Base-by-base conservation (phyloP, 1,284 basidiomycete species). In the Rhodotorula sp. region DNA sequence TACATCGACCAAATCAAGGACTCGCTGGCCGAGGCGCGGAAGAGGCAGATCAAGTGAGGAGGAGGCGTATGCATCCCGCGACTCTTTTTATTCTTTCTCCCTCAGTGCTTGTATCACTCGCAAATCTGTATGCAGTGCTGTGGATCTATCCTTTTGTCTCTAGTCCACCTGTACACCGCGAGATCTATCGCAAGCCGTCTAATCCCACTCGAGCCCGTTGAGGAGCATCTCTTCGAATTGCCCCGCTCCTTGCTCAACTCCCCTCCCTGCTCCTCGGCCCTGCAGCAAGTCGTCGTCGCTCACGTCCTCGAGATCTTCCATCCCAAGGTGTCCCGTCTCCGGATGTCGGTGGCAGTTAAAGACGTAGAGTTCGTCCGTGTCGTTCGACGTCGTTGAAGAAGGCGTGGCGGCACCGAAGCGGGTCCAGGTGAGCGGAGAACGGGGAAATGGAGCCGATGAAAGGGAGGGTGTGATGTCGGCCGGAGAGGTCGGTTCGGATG, bases 141-240 rank as follows among this genome's bases (percentile, higher is more conserved):
- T 44, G 40, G 15, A 44, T 15, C 10, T 44, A 44, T 44, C 10
- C 15, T 44, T 7, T 44, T 44, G 40, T 44, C 13, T n/a, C n/a
- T n/a, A n/a, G n/a, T n/a, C n/a, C n/a, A n/a, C n/a, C n/a, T n/a
- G n/a, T n/a, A n/a, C n/a, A n/a, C n/a, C n/a, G n/a, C n/a, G n/a
- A n/a, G n/a, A n/a, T n/a, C n/a, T n/a, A n/a, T n/a, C n/a, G n/a
- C n/a, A 3, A 26, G 13, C 18, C 13, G 28, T 15, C 31, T 18
- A 68, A 30, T 71, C 66, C 65, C 61, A 71, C 59, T 70, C 69
- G 31, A 66, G n/a, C 26, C 51, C 56, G 2, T 51, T 11, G 24
- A 91, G 77, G 53, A 91, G 78, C 46, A 90, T 76, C 30, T 82
- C 83, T 78, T 91, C 89, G 71, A 90, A 90, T 5, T 85, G 85